Base-by-base conservation (phyloP, 2,329 filamentous ascomycete genomes). In the Apiospora aurea region DNA sequence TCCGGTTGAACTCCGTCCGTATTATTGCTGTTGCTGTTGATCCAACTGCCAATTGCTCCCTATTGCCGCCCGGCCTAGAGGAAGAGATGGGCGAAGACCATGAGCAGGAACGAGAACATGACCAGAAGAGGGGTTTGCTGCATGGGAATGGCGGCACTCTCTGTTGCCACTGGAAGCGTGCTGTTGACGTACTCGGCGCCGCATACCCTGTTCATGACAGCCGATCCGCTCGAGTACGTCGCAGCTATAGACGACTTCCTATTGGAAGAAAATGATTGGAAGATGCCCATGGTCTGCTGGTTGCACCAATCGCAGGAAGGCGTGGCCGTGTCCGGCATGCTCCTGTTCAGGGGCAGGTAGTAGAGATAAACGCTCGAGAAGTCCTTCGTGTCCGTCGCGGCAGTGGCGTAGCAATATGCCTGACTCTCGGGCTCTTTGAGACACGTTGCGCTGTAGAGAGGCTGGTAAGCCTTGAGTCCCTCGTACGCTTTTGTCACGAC, bases 401-500 rank as follows among this genome's bases (percentile, higher is more conserved):
- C 94, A 76, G 94, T 92, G 75, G 93, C 93, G 81, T 94, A 98
- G 84, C 90, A 92, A 85, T 96, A 98, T 75, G 90, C 88, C 69
- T 86, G 86, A 0, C 90, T 91, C 0, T 85, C 82, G 0, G 89
- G 86, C 79, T 94, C 89, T 73, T 90, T 90, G 26, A 97, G 87
- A 80, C 96, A 99, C 8, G 92, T 92, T 3, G 94, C 94, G 68
- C 90, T 87, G 83, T 96, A 97, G 43, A 97, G 83, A 41, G 92
- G 88, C 74, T 91, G 86, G 83, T 98, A 99, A 64, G 94, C 88
- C 29, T 90, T 82, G 77, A 98, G 88, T 67, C 94, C 94, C 57
- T 89, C 85, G 79, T 95, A 94, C 4, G 94, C 93, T 80, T 94
- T 88, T 67, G 90, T 81, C 68, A 97, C 93, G 67, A 92, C 83